Conservation (phyloP, 2,329 filamentous ascomycete genomes). For the Sporothrix inflata region DNA sequence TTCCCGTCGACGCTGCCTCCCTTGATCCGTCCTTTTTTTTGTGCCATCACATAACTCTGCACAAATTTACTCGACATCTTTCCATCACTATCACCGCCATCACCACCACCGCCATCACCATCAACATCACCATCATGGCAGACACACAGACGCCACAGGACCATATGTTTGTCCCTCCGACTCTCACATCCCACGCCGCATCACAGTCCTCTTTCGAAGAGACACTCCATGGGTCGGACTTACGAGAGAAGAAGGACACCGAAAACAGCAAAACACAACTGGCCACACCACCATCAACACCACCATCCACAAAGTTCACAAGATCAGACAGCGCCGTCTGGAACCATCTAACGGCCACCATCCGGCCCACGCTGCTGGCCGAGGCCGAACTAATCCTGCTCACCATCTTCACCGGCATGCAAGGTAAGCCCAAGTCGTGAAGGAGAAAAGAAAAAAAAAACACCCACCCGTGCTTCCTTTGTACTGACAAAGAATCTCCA, state of each 20-base stretch:
- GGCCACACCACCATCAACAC: not conserved
- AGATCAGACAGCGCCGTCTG: conserved; percentile 30
- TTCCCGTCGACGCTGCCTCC: not conserved
- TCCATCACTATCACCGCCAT: not conserved
- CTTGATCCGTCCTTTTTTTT: not conserved
- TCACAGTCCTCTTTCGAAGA: conserved; percentile 22
- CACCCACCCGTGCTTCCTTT: no score
- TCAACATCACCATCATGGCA: not conserved
- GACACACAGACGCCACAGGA: not conserved
- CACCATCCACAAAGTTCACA: not conserved
- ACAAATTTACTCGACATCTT: not conserved
- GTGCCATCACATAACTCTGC: not conserved
- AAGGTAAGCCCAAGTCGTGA: conserved; percentile 43
- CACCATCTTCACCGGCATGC: conserved; percentile 56
- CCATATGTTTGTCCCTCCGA: not conserved
- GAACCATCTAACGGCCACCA: conserved; percentile 38
- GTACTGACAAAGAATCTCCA: not conserved
- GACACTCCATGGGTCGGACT: no score
- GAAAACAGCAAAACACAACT: not conserved
- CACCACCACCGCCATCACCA: not conserved
- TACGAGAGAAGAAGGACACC: not conserved
- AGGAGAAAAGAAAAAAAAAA: no score
- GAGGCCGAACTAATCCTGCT: conserved; percentile 52
- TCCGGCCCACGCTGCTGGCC: conserved; percentile 47
- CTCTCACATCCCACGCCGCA: not conserved